Percentiles rank a stretch among this genome's conserved stretches.
These are phyloP conservation scores for Nicotiana sylvestris DNA, from an alignment of 257 asterid genomes.

Conservation along the genomic window DNA sequence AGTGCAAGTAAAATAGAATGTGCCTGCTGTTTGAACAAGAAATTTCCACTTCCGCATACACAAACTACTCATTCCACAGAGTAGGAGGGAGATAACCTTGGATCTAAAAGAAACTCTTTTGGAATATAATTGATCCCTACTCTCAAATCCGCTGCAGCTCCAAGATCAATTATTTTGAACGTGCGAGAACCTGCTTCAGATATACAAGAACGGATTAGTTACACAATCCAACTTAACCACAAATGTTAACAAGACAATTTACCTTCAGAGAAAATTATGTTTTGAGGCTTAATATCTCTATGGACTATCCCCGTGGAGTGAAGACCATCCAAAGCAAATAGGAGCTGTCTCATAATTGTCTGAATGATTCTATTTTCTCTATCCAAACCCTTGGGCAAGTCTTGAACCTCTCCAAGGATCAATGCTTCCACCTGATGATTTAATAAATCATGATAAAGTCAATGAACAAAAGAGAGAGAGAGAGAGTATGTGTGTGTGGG, in stretches of 20 bases:
- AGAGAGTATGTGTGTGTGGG: not conserved
- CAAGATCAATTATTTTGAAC: slow-evolving; percentile 92
- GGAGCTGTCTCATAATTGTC: slow-evolving; percentile 77
- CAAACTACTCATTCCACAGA: not conserved
- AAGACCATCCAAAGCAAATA: slow-evolving; percentile 85
- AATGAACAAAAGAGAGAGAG: not conserved
- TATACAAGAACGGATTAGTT: not conserved
- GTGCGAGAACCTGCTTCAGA: slow-evolving; percentile 64
- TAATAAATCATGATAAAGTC: slow-evolving; percentile 6
- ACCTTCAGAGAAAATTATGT: slow-evolving; percentile 94
- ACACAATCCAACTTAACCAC: not conserved
- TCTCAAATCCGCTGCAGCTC: slow-evolving; percentile 96
- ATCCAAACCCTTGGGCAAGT: slow-evolving; percentile 77
- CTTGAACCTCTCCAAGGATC: slow-evolving; percentile 61
- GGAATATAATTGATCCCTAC: slow-evolving; percentile 98
- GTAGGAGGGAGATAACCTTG: slow-evolving; percentile 45
- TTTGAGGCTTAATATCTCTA: slow-evolving; percentile 94
- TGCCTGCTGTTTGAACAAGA: not conserved
- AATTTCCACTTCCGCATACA: not conserved
- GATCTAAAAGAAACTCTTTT: slow-evolving; percentile 88
- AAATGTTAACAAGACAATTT: not conserved
- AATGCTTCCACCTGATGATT: slow-evolving; percentile 71
- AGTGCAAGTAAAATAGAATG: not conserved
- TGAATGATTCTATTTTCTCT: slow-evolving; percentile 89
- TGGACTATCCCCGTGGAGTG: slow-evolving; percentile 97